Evolutionary conservation across 169 alveolate genomes (phyloP), one percentile per base, ranked within the genome.

Genomic region (Plasmodium billcollinsi): DNA sequence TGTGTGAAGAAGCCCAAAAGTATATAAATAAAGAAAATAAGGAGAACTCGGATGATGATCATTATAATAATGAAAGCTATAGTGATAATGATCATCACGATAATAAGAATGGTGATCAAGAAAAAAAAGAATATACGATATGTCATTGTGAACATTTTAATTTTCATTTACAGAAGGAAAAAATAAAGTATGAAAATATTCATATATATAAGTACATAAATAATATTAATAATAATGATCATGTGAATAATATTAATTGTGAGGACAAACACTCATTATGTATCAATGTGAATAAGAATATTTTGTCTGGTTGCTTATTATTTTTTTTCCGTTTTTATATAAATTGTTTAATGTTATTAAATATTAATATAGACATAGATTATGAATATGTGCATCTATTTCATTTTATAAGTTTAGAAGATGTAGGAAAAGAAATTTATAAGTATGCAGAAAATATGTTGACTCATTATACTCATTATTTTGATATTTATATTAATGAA

Each of bases 271-370:
- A 33, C 9, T 33, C 1, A 4, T 33, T 33, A 33, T 26, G 20
- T 62, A 8, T 43, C 47, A 50, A 29, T 39, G 3, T 45, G 14
- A 29, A 54, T 24, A 43, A 54, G 50, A 21, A 65, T 21, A 70
- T 11, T 33, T 59, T 61, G 15, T 26, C 58, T n/a, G 39, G 58
- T 3, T 56, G 49, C 3, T 14, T 71, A 24, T 50, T 73, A n/a
- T 86, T 86, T 26, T 72, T 86, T 49, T 86, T 26, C 54, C 74
- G 88, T 18, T 54, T 86, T 29, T 86, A 86, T 58, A 72, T 86
- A n/a, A 86, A 86, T 49, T 86, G 92, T 21, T 67, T 18, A 29
- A 49, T 80, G 63, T 45, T 86, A 56, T 43, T 86, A 59, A 86
- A 86, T 18, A 47, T 86, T 20, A 59, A 63, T 29, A 20, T 86